Evolutionary conservation across 306 rosid genomes (phyloP), one percentile per base, ranked within the genome.

Genomic region (Amphicarpaea edgeworthii): DNA sequence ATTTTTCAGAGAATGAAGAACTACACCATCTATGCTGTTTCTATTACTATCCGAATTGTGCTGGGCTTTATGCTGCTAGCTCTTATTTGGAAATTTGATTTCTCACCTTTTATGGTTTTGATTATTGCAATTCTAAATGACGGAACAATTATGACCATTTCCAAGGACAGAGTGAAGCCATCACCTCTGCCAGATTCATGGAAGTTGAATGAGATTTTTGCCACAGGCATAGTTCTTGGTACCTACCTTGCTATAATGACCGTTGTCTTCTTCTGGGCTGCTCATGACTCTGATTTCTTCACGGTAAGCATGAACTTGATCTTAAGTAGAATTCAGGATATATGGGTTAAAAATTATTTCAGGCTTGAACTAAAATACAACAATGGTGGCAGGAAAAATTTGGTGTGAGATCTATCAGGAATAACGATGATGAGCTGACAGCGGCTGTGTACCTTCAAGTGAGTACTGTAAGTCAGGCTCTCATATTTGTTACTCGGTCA

Each of bases 1-100:
- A 89, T 91, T 70, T 91, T 91, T 77, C 97, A 91, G 65, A 86
- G 94, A 42, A 91, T 91, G 97, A 91, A 91, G 87, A 91, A 89
- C 80, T 91, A 91, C 80, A 91, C 97, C 47, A 89, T 91, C 42
- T 91, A 91, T 41, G 97, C 97, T 0, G 94, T 91, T 49, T 91
- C 97, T 4, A 89, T 91, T 11, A 91, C 97, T 34, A 87, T 91
- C 12, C 89, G 97, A 16, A 87, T 91, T 0, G 97, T 91, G 46
- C 26, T 91, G 3, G 94, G 97, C 3, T 89, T 91, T 57, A 8
- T 89, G 86, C 90, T 91, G 5, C 64, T 91, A 6, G 97, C 97
- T 8, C 97, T 91, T 20, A 87, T 91, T 12, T 91, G 97, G 97
- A 74, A 84, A 64, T 91, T 79, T 34, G 94, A 91, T 70, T 89